Evolutionary conservation across 176 grass and related monocot species (phyloP).

Genomic region (Triticum monococcum): DNA sequence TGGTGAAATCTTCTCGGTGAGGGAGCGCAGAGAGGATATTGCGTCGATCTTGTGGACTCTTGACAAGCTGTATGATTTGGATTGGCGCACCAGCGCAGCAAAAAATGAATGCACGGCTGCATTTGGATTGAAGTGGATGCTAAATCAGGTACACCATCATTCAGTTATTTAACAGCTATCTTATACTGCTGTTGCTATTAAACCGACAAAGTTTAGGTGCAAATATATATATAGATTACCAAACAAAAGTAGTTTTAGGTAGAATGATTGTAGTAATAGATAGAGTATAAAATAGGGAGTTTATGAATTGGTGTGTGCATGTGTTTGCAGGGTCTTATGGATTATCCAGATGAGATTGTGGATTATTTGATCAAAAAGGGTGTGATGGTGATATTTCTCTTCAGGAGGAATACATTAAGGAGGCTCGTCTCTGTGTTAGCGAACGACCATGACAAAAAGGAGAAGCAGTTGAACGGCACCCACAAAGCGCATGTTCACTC

Average conservation of each 20-base stretch:
- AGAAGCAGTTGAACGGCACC: conserved; percentile 87
- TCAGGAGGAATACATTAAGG: conserved; percentile 73
- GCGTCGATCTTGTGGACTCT: conserved; percentile 55
- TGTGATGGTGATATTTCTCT: conserved; percentile 88
- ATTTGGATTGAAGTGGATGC: conserved; percentile 95
- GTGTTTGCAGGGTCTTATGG: conserved; percentile 63
- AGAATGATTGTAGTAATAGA: too few species aligned
- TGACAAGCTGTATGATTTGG: conserved; percentile 73
- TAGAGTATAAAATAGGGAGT: not conserved
- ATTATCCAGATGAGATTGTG: conserved; percentile 51
- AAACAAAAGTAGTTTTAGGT: too few species aligned
- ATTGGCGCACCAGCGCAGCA: conserved; percentile 80
- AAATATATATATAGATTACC: not conserved
- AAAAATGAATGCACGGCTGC: conserved; percentile 91
- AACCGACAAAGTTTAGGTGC: not conserved
- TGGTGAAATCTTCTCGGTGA: conserved; percentile 74
- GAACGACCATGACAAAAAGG: conserved; percentile 74
- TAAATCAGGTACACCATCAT: conserved; percentile 68
- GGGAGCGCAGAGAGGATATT: conserved; percentile 54
- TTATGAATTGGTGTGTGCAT: not conserved
- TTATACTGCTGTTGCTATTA: not conserved
- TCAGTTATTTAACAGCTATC: not conserved
- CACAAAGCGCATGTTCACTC: conserved; percentile 96
- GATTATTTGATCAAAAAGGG: conserved; percentile 67
- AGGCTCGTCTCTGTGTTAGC: conserved; percentile 75